Conservation (phyloP, 2,329 filamentous ascomycete species). For the Claviceps maximensis region DNA sequence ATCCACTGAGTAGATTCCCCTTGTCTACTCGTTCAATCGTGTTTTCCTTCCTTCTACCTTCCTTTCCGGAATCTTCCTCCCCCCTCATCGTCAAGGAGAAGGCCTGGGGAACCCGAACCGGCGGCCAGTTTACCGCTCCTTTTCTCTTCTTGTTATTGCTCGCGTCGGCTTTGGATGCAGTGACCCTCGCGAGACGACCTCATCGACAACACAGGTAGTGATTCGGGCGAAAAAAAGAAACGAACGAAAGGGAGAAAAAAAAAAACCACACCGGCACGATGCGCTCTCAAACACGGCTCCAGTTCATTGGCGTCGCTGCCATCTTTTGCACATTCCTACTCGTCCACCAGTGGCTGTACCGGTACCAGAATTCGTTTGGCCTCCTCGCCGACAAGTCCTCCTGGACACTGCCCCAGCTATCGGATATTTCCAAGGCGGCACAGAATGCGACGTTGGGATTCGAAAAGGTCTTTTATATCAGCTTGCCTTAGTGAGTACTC, state of each 20-base stretch:
- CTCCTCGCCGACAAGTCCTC: neutral
- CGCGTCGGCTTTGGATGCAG: too few relatives aligned
- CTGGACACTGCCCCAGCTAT: neutral
- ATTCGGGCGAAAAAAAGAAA: neutral
- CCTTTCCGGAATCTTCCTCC: too few relatives aligned
- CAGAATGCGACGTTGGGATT: slow-evolving; percentile 2
- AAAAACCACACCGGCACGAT: neutral
- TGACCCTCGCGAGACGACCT: too few relatives aligned
- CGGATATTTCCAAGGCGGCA: neutral
- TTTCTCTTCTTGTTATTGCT: too few relatives aligned
- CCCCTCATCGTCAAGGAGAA: too few relatives aligned
- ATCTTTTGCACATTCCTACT: neutral
- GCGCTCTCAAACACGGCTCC: neutral
- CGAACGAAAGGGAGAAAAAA: too few relatives aligned
- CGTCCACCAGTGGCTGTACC: neutral
- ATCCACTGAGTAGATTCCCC: too few relatives aligned
- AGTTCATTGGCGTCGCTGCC: neutral
- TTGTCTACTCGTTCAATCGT: too few relatives aligned
- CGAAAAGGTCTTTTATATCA: slow-evolving; percentile 3
- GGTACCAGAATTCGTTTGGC: neutral
- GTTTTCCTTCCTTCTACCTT: too few relatives aligned
- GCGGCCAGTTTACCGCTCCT: too few relatives aligned
- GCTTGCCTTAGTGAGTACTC: neutral
- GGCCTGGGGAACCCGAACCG: too few relatives aligned
- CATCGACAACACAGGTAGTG: too few relatives aligned